Conservation (phyloP, 345 rosid species). For the Iberis pinnata region DNA sequence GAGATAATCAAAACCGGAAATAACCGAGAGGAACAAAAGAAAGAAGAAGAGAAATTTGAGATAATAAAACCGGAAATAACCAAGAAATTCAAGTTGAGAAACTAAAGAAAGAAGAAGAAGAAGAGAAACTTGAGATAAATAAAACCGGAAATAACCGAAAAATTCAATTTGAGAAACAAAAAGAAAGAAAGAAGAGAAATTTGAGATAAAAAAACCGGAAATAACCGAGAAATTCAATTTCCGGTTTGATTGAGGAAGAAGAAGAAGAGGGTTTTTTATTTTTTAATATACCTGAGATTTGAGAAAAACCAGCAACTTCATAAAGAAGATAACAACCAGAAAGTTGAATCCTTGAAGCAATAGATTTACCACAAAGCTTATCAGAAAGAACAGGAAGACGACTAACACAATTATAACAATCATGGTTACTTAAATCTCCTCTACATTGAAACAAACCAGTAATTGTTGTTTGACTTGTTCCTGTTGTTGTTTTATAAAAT, state of each 20-base stretch:
- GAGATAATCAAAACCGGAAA: too few species aligned
- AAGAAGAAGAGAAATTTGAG: too few species aligned
- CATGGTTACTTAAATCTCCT: constrained; percentile 68
- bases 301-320: constrained; percentile 73
- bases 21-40: too few species aligned
- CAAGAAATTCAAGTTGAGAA: too few species aligned
- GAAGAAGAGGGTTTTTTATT: too few species aligned
- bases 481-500: constrained; percentile 78
- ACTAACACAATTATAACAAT: constrained; percentile 91
- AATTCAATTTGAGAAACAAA: too few species aligned
- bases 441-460: constrained; percentile 91
- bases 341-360: constrained; percentile 81
- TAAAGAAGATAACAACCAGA: constrained; percentile 81
- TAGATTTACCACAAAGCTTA: constrained; percentile 65
- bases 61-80: not conserved
- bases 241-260: constrained; percentile 10
- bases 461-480: constrained; percentile 61
- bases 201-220: too few species aligned
- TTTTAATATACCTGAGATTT: constrained; percentile 45
- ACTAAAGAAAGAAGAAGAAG: too few species aligned
- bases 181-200: not conserved
- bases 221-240: too few species aligned
- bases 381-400: constrained; percentile 64
- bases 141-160: not conserved
- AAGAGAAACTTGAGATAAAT: too few species aligned